Evolutionary conservation across 2,329 filamentous ascomycete genomes (phyloP), one percentile per base, ranked within the genome.

Genomic region (Fusarium pseudograminearum): DNA sequence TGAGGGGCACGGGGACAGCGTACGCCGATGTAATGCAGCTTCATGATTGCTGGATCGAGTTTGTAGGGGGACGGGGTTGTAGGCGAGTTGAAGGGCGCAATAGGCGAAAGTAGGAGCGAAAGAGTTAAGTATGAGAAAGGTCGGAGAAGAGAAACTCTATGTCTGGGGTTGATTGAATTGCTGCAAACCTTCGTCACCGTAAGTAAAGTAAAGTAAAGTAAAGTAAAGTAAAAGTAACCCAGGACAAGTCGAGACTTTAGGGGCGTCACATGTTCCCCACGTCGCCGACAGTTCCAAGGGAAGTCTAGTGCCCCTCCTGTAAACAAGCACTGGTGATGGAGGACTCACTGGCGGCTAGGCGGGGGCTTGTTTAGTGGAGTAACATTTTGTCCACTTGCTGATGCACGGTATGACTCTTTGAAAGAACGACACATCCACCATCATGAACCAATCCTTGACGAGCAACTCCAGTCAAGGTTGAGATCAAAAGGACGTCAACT

Each of bases 1-100:
- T 73, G 73, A 76, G 72, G 67, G 51, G 63, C 67, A 65, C 62
- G 52, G 65, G 67, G 69, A 69, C 66, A 68, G 78, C 90, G 70
- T 90, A 96, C 93, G 76, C 93, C 93, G 78, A 97, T 93, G 82
- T 96, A 96, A 81, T 92, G 87, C 80, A 96, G 84, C 89, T 94
- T 95, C 93, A 95, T 95, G 78, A 75, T 90, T 81, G 69, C 53
- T 28, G 38, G 20, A 57, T 58, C 41, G 28, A 38, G 44, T 31
- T 30, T 55, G 47, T 33, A 31, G 53, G 22, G 42, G 34, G 38
- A 42, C 52, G 54, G 54, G 58, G 31, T 48, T 48, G n/a, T 24
- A 44, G 28, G 26, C 44, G 22, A 20, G 20, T 31, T 30, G 30
- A 33, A 26, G 16, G 14, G 42, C 30, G 58, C 22, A 34, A 45